phyloP scores from a whole-genome alignment of 352 stramenopile genomes.

The Phytophthora vignae region DNA sequence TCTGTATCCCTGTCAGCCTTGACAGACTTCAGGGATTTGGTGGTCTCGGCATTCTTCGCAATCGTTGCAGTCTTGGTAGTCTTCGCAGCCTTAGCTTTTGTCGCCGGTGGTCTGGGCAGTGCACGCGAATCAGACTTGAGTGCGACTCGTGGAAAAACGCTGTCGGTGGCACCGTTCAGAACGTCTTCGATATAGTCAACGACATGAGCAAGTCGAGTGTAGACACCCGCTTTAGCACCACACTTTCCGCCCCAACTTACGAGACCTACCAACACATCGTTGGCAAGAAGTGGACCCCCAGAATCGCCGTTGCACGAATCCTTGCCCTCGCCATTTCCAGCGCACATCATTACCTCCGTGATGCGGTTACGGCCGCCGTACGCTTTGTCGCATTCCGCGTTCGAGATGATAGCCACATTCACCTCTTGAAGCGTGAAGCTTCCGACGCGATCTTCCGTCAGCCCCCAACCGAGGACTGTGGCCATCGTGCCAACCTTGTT shows the following conservation, averaged over 20 bases:
- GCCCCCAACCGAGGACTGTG: slow-evolving; percentile 57
- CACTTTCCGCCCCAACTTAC: slow-evolving; percentile 71
- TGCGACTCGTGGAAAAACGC: slow-evolving; percentile 2
- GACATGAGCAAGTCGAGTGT: slow-evolving; percentile 52
- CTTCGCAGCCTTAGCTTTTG: not conserved
- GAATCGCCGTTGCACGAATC: slow-evolving; percentile 74
- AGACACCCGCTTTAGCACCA: slow-evolving; percentile 58
- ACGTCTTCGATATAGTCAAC: slow-evolving; percentile 67
- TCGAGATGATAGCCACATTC: slow-evolving; percentile 55
- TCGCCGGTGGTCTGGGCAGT: not conserved
- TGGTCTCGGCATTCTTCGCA: not conserved
- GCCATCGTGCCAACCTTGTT: slow-evolving; percentile 51
- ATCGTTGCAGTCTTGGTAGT: not conserved
- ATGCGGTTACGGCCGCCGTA: slow-evolving; percentile 44
- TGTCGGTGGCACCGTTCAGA: slow-evolving; percentile 28
- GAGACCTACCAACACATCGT: slow-evolving; percentile 55
- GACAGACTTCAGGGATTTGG: not conserved
- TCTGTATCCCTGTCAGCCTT: too few relatives aligned
- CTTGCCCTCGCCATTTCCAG: slow-evolving; percentile 52
- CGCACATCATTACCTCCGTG: slow-evolving; percentile 67
- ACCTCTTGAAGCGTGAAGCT: slow-evolving; percentile 52
- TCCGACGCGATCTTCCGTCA: slow-evolving; percentile 45
- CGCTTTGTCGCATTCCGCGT: slow-evolving; percentile 49
- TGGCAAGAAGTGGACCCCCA: slow-evolving; percentile 57
- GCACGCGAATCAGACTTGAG: not conserved